A percentile compares a stretch with the other conserved stretches of the same genome.
These are phyloP conservation scores for Collybiopsis confluens DNA, from an alignment of 768 basidiomycete species.

Conservation along the genomic window DNA sequence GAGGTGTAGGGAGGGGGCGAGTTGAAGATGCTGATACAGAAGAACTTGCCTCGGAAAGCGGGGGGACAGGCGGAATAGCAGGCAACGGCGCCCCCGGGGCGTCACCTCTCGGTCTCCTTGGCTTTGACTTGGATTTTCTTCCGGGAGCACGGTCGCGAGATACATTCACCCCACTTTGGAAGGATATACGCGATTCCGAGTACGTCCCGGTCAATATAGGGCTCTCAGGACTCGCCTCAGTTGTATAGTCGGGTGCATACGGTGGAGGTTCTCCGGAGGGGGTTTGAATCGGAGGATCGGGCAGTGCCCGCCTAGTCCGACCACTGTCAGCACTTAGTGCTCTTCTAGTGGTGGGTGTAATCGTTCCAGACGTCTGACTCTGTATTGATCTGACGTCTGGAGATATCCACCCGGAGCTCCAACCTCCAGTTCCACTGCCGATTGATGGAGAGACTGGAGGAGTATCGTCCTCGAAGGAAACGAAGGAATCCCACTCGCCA, in stretches of 20 bases:
- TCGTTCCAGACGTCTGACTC: not conserved
- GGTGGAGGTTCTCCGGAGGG: not conserved
- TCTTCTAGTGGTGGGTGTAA: constrained; percentile 1
- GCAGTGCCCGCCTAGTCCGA: not conserved
- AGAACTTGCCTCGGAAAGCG: not conserved
- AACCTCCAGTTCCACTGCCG: not conserved
- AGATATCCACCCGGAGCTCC: not conserved
- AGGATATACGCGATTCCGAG: constrained; percentile 1
- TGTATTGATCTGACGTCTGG: not conserved
- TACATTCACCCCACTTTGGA: not conserved
- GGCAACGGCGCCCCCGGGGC: not conserved
- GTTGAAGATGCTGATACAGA: not conserved
- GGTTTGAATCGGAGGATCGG: not conserved
- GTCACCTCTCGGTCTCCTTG: not conserved
- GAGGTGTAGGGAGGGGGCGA: not conserved
- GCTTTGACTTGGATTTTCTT: not conserved
- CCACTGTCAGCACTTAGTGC: constrained; percentile 1
- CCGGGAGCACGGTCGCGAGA: not conserved
- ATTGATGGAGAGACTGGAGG: constrained; percentile 14
- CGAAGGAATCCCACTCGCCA: constrained; percentile 41
- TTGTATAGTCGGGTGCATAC: not conserved
- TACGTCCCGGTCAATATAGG: not conserved
- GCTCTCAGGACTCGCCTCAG: no score
- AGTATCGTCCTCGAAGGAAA: constrained; percentile 30
- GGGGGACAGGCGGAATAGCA: not conserved